Base-by-base conservation (phyloP, 164 flowering plant genomes). In the Umbellularia californica region DNA sequence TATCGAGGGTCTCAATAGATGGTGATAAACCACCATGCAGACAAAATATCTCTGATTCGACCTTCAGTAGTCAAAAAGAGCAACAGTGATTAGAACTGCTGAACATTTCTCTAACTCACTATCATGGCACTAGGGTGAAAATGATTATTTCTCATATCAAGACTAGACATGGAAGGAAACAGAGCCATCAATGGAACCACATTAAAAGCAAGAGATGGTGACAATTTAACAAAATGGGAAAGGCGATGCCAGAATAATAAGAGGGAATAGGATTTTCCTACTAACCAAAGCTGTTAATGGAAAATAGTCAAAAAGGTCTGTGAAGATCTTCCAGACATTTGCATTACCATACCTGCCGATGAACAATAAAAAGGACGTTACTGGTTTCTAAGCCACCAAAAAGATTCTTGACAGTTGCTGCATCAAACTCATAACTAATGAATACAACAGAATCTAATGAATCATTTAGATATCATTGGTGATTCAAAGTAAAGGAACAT, bases 1-100 rank as follows among this genome's bases (percentile, higher is more conserved):
- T 90, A 72, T 94, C 97, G 52, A 94, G 93, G 27, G 94, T 94
- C 81, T 92, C 98, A 82, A 94, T 90, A 62, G 98, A 94, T n/a
- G 98, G 98, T 20, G 98, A 94, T 78, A 94, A 71, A 58, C 98
- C 98, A 82, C 98, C 98, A 83, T 94, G 98, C 74, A 94, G 90
- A 77, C 98, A 92, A 81, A 94, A 94, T 75, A 94, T 92, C 85
- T 94, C 98, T 1, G 98, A 94, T 83, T 94, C 98, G 70, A 94
- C 98, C 98, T 94, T 68, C 75, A 80, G 68, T 27, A 35, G 47
- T 41, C 11, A 41, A 41, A 41, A 41, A 41, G 10, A 41, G 47
- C 47, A 41, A 41, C 47, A 5, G 47, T 41, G n/a, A 27, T 66
- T 66, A 66, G 69, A 27, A 66, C 47, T 41, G 47, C 5, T 41